A percentile compares a stretch with the other conserved stretches of the same genome.
Conservation (phyloP, 2,329 filamentous ascomycete species). For the Grosmannia clavigera region DNA sequence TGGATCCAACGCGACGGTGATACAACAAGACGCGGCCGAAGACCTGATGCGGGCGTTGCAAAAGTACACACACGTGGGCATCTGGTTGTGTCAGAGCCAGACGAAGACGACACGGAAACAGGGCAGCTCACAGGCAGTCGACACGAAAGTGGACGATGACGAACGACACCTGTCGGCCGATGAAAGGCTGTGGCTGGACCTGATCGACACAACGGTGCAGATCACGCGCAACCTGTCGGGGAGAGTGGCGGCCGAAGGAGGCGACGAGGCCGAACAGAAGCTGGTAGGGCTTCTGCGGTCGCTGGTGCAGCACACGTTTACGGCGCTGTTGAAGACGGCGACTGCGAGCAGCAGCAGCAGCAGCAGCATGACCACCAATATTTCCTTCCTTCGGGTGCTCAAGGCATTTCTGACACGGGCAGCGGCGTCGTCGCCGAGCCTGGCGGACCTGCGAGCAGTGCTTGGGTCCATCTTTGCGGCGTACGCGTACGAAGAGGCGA, state of each 20-base stretch:
- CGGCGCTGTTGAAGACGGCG: constrained; percentile 54
- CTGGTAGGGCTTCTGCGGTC: constrained; percentile 58
- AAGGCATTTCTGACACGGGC: constrained; percentile 79
- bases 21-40: constrained; percentile 43
- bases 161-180: constrained; percentile 36
- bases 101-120: constrained; percentile 37
- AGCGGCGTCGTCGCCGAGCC: constrained; percentile 66
- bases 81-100: constrained; percentile 88
- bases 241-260: constrained; percentile 23
- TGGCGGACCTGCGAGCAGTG: constrained; percentile 76
- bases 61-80: constrained; percentile 84
- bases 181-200: constrained; percentile 46
- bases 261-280: constrained; percentile 34
- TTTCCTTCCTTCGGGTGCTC: constrained; percentile 80
- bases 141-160: constrained; percentile 26
- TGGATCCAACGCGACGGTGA: constrained; percentile 5
- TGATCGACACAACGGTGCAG: constrained; percentile 48
- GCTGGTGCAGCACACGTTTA: constrained; percentile 83
- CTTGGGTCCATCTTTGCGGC: constrained; percentile 85
- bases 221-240: constrained; percentile 53
- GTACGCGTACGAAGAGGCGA: constrained; percentile 88
- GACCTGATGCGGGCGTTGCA: constrained; percentile 68
- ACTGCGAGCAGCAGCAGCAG: constrained; percentile 29
- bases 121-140: constrained; percentile 8
- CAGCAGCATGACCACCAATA: constrained; percentile 27